A percentile compares a stretch with the other conserved stretches of the same genome.
Conservation (phyloP, 2,329 filamentous ascomycete species). For the Fusarium hostae region DNA sequence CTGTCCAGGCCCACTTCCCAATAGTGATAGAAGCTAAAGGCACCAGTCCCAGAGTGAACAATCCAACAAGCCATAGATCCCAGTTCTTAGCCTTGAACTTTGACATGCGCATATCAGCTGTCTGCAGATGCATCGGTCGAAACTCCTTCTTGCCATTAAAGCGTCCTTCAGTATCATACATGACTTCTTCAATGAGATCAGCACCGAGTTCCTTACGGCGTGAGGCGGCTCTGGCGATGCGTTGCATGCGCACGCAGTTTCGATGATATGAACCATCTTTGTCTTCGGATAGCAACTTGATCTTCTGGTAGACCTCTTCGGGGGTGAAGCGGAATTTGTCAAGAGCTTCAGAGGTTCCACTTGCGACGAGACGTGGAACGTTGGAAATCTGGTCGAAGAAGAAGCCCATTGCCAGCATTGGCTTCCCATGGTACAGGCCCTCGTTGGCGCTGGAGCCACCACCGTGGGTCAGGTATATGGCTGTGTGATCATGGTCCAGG, state of each 20-base stretch:
- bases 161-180: constrained; percentile 49
- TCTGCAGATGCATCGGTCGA: constrained; percentile 56
- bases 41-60: background rate
- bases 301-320: background rate
- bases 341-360: constrained; percentile 50
- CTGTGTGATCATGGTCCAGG: constrained; percentile 47
- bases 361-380: constrained; percentile 46
- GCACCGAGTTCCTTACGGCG: constrained; percentile 51
- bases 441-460: constrained; percentile 55
- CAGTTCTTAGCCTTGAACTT: constrained; percentile 51
- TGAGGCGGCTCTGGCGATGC: constrained; percentile 50
- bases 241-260: constrained; percentile 50
- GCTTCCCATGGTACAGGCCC: constrained; percentile 51
- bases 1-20: background rate
- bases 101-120: constrained; percentile 55
- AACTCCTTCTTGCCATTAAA: constrained; percentile 23
- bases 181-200: constrained; percentile 54
- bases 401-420: constrained; percentile 50
- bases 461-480: constrained; percentile 54
- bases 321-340: constrained; percentile 45
- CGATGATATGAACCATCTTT: constrained; percentile 42
- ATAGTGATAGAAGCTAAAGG: background rate
- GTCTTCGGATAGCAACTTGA: constrained; percentile 37
- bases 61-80: constrained; percentile 45
- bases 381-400: constrained; percentile 57